A percentile compares a stretch with the other conserved stretches of the same genome.
phyloP scores from a whole-genome alignment of 305 asterid species.

The Andrographis paniculata region DNA sequence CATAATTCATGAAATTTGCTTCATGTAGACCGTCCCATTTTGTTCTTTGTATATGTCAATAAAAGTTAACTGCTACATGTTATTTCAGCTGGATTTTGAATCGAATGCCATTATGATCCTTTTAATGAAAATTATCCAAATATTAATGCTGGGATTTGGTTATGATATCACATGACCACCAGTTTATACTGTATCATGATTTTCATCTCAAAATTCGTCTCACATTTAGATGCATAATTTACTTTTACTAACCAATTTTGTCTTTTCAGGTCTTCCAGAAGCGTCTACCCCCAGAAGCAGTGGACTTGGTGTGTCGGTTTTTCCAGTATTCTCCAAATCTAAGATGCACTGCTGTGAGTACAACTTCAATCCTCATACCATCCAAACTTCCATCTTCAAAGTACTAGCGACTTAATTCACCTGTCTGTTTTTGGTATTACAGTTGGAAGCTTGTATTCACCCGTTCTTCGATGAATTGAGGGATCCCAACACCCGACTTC shows the following conservation, averaged over 20 bases:
- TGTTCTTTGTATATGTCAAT: no score
- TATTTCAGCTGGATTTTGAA: no score
- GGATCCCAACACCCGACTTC: conserved; percentile 78
- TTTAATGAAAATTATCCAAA: no score
- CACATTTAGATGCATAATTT: conserved; percentile 5
- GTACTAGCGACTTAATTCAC: not conserved
- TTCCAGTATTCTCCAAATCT: conserved; percentile 95
- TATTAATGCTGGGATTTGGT: not conserved
- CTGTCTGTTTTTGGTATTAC: conserved; percentile 22
- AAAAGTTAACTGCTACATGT: no score
- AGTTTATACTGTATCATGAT: no score
- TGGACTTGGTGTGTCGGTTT: conserved; percentile 86
- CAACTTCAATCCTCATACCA: conserved; percentile 20
- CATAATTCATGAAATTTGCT: no score
- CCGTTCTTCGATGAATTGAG: conserved; percentile 93
- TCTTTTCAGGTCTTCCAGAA: conserved; percentile 80
- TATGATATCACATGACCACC: no score
- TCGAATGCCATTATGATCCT: no score
- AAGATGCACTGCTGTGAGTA: conserved; percentile 95
- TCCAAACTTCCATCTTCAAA: conserved; percentile 12
- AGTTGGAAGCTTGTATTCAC: conserved; percentile 98
- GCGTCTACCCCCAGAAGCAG: conserved; percentile 96
- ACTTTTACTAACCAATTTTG: not conserved
- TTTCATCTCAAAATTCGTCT: conserved; percentile 14
- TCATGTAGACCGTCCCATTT: no score